Base-by-base conservation (phyloP, 176 grass and related monocot species). In the Microstegium vimineum region DNA sequence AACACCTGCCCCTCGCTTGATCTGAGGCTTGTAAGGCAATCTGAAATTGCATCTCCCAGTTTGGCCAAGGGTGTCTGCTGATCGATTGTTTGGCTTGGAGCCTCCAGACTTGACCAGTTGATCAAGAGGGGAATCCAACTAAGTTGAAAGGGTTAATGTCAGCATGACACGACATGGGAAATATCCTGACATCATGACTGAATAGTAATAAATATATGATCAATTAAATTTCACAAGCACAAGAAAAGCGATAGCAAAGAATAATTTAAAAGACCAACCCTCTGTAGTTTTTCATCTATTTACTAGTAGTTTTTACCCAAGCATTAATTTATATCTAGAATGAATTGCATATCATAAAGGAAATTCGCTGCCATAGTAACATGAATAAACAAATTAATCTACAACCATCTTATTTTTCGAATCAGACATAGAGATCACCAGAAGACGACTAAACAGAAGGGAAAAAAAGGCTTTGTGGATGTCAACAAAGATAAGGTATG, bases 21-120 rank as follows among this genome's bases (percentile, higher is more conserved):
- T 59, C 45, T 23, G 83, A 86, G 51, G 78, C 79, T 90, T 90
- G 73, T 73, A 73, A 18, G 1, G 7, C 73, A 90, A 90, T 90
- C 83, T 78, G 66, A 78, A 82, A 78, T 49, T 90, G 83, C 65
- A 89, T 85, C 77, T 82, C 73, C 83, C 30, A 77, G 77, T 71
- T n/a, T 77, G 82, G 81, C 71, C 32, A 62, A 30, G 15, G 72
- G 47, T 54, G 14, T 15, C 23, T 67, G 35, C 52, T 17, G n/a
- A 25, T 36, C 22, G 14, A 20, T 70, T 81, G 31, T 81, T 85
- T 81, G 81, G 80, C 71, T 54, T 42, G 40, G 71, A 40, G 47
- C 41, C 36, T 84, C 70, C 27, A 81, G 35, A 26, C 20, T 70
- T 42, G 64, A 75, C 71, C 42, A 23, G 23, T 69, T 41, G 66